Evolutionary conservation across 805 yeast species (phyloP), one percentile per base, ranked within the genome.

Genomic region (Kuraishia piskuri): DNA sequence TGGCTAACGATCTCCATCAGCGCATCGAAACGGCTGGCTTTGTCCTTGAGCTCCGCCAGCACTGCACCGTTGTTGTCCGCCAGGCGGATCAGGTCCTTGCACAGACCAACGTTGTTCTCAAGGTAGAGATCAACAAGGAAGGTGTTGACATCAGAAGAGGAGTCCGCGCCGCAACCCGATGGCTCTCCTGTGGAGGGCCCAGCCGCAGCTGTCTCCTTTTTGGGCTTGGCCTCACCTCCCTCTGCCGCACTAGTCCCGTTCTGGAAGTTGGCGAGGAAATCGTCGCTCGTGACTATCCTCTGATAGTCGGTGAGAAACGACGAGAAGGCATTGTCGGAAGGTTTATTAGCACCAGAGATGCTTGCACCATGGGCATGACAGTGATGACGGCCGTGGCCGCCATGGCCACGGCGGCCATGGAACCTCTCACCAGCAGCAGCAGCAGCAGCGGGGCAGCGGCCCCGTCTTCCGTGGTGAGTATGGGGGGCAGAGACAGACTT

Each of bases 21-120:
- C 23, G 21, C 51, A 26, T 51, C 54, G 21, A 36, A 49, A 21
- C 31, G 25, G 12, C 23, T 21, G 17, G 51, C 46, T 23, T 55
- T 53, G 24, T 8, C 21, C 36, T 50, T 44, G 47, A 53, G 48
- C 19, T 51, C 52, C 2, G 9, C 45, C 5, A 55, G 47, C 17
- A 47, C 21, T 7, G 47, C 22, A 9, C 54, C 53, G 12, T 49
- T 25, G 45, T 22, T 47, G 26, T 22, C 17, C 19, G 53, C 50
- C 5, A 53, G 46, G 12, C 45, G 14, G 23, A 44, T 19, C 23
- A 54, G 22, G 21, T 53, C 50, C 20, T 26, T 25, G 36, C 46
- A 31, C 8, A 48, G 26, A 8, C 40, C 36, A n/a, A 31, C 48
- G 21, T 52, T 52, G 22, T 47, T 20, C 37, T 52, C 51, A 19